These are phyloP conservation scores for Trichoderma atrobrunneum DNA, from an alignment of 2,329 filamentous ascomycete species.

Conservation along the genomic window DNA sequence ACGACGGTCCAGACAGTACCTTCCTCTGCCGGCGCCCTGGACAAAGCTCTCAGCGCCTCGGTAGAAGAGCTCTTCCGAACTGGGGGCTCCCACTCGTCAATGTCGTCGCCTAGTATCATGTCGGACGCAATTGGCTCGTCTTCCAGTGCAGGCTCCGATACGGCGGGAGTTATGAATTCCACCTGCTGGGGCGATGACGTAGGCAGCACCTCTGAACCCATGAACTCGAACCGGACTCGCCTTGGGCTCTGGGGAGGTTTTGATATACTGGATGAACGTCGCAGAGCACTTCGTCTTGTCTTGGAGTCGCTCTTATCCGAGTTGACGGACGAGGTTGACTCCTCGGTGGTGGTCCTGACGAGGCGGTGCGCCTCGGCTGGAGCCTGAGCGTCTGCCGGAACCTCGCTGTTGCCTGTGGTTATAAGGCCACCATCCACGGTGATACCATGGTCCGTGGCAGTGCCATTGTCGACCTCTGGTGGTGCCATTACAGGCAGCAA, in stretches of 20 bases:
- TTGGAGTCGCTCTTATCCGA: conserved; percentile 54
- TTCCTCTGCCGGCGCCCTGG: conserved; percentile 50
- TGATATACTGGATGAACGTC: conserved; percentile 53
- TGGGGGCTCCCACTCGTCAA: conserved; percentile 41
- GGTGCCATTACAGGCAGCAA: conserved; percentile 27
- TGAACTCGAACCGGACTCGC: conserved; percentile 61
- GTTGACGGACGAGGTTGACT: conserved; percentile 48
- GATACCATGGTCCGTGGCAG: conserved; percentile 22
- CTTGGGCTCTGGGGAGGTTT: conserved; percentile 54
- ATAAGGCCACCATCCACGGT: conserved; percentile 26
- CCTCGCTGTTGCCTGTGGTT: conserved; percentile 7
- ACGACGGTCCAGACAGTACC: conserved; percentile 52
- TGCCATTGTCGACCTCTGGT: conserved; percentile 23
- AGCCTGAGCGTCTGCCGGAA: conserved; percentile 10
- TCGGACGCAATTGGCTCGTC: conserved; percentile 30
- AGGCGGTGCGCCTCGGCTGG: conserved; percentile 38
- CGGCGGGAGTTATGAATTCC: conserved; percentile 31
- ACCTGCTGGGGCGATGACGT: conserved; percentile 52
- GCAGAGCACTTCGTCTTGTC: conserved; percentile 54
- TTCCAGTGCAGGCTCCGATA: conserved; percentile 26
- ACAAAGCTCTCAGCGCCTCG: conserved; percentile 51
- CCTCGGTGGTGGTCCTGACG: conserved; percentile 40
- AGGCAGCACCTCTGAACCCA: conserved; percentile 58
- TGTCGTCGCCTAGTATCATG: conserved; percentile 37
- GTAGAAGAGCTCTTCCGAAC: conserved; percentile 57